Percentiles rank a stretch among this genome's conserved stretches.
These are phyloP conservation scores for Phytophthora brassicae DNA, from an alignment of 352 stramenopile species.

Conservation along the genomic window DNA sequence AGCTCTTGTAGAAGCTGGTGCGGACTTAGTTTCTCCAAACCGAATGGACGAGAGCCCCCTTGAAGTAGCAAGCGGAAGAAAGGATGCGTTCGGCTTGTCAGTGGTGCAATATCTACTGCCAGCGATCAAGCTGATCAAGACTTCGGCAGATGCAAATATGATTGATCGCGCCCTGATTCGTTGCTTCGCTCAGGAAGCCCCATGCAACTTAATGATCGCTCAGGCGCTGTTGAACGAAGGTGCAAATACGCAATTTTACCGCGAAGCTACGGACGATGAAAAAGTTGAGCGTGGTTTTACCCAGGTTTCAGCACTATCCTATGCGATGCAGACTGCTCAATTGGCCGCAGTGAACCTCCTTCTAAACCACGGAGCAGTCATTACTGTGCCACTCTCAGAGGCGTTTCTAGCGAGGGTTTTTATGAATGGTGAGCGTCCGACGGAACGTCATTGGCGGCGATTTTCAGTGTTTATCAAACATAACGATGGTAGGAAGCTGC, in stretches of 20 bases:
- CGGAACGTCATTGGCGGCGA: conserved; percentile 29
- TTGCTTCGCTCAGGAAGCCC: conserved; percentile 38
- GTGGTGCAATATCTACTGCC: conserved; percentile 41
- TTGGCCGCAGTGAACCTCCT: conserved; percentile 43
- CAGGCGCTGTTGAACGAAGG: conserved; percentile 42
- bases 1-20: conserved; percentile 42
- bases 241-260: conserved; percentile 31
- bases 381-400: conserved; percentile 35
- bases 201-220: conserved; percentile 46
- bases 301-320: conserved; percentile 34
- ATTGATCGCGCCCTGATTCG: conserved; percentile 39
- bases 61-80: conserved; percentile 38
- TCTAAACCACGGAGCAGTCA: conserved; percentile 37
- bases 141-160: conserved; percentile 1
- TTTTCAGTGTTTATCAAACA: conserved; percentile 40
- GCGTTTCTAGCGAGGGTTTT: conserved; percentile 37
- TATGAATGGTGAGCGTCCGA: conserved; percentile 3
- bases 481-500: conserved; percentile 19
- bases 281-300: not conserved
- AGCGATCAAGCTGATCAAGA: conserved; percentile 2
- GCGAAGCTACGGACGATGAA: conserved; percentile 15
- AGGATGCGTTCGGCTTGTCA: conserved; percentile 36
- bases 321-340: conserved; percentile 40
- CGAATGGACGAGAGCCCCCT: conserved; percentile 32
- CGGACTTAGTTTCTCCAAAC: conserved; percentile 35